Base-by-base conservation (phyloP, 176 grass and related monocot genomes). In the Elymus sibiricus region DNA sequence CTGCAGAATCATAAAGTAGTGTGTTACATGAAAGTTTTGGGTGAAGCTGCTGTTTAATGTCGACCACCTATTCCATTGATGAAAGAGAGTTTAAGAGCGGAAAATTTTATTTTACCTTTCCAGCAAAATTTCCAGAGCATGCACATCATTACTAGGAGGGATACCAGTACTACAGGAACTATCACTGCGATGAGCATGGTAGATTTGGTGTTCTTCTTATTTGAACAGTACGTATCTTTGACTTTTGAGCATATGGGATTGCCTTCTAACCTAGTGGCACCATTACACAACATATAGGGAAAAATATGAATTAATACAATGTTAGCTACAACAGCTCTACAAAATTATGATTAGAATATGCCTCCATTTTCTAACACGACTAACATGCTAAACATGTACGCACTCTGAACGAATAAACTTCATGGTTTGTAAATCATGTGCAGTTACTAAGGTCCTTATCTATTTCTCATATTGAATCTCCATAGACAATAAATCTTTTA, bases 181-280 rank as follows among this genome's bases (percentile, higher is more conserved):
- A 53, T 37, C 82, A 84, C 82, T 49, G 72, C 43, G 0, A 66
- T 21, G 43, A 53, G 39, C 19, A 85, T 7, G 8, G 12, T 66
- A 38, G 4, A 1, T 64, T 2, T 64, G 21, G n/a, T 84, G 27
- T 64, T 84, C 38, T 22, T 83, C 53, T 73, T 74, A 24, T 49
- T 47, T 35, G 27, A 15, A 1, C 82, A 84, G 58, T 84, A 84
- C 0, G 39, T 46, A 17, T 9, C 71, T 24, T 22, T 84, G 59
- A n/a, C 28, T n/a, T 49, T 64, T 24, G 58, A 70, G 81, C 64
- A 67, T 78, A 83, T 4, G 3, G 82, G 86, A 71, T 78, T 84
- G 71, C 63, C 75, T 83, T 70, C 61, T 40, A 67, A 71, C 71
- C 61, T 77, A 38, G 43, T 25, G 47, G 19, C 19, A 58, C 63